Evolutionary conservation across 805 yeast species (phyloP), one percentile per base, ranked within the genome.

Genomic region (Cyberlindnera mississippiensis): DNA sequence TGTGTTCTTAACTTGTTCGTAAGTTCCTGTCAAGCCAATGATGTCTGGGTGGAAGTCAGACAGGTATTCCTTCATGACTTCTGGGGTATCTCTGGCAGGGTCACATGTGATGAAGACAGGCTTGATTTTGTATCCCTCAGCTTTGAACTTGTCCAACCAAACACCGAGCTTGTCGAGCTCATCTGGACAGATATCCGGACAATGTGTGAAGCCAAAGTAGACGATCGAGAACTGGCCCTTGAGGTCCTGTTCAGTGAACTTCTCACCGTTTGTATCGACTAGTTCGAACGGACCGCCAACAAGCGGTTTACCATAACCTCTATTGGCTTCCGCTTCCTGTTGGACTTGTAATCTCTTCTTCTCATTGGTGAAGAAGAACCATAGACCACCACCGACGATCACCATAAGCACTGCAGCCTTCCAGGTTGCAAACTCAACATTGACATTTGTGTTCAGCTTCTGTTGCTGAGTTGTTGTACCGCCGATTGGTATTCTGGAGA

Each of bases 151-250:
- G 50, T 75, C 77, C 56, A 76, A 69, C 74, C 69, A 76, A 37
- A 68, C 72, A 4, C 96, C 91, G 59, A 93, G 73, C 59, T 91
- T 87, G 62, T 93, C 99, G 45, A 93, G 75, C 62, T 93, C 99
- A 63, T 93, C 99, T 10, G 99, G 99, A 64, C 99, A 93, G 40
- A 93, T 90, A 65, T 93, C 99, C 6, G 99, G 99, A 67, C 99
- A 93, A 66, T 90, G 90, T 4, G 96, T 85, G 69, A 93, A 93
- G 0, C 99, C 99, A 66, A 93, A 93, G 62, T 93, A 93, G n/a
- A 91, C 63, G 35, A 93, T 68, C 10, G 91, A 78, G 64, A 89
- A 93, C 60, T 78, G 82, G 27, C 90, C 93, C 48, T 75, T 64
- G 57, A 93, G 67, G 53, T 91, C 73, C 48, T 86, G 71, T 20